Base-by-base conservation (phyloP, 441 rosid genomes). In the Euphorbia corollata region DNA sequence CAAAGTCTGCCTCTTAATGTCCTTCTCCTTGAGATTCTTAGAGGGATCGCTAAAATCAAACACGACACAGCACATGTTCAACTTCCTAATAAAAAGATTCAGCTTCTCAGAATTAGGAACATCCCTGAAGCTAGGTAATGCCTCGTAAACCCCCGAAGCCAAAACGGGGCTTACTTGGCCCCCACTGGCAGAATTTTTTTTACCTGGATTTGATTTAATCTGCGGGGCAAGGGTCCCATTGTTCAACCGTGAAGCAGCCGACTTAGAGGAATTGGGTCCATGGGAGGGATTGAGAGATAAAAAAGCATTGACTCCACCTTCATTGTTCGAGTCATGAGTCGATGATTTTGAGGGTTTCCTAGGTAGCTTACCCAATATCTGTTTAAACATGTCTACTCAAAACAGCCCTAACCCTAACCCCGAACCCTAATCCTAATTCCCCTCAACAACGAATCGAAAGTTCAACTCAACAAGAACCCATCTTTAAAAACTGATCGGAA, bases 341-440 rank as follows among this genome's bases (percentile, higher is more conserved):
- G 91, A 88, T 2, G 97, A 81, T 80, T 87, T 91, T 43, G 96
- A 89, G 48, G 90, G 86, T 53, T 91, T 91, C 62, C 85, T 79
- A 72, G 96, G 96, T 24, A 89, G 68, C 82, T 86, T 87, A 36
- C 97, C 92, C 65, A 89, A 78, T 75, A 91, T 87, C 77, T 88
- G 93, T 74, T 84, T 91, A 75, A 91, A 87, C 97, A 91, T 91
- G 80, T 79, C 79, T 84, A 75, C 83, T 23, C n/a, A 8, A 4
- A 71, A 71, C 72, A 78, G 48, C 72, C 75, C 55, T 24, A 66
- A 48, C 61, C 74, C 71, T 61, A 71, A 73, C 53, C 68, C 68
- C 68, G 32, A 68, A 50, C 68, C 15, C 66, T 56, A 53, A 76
- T 59, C 64, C 71, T 56, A 67, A 67, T 50, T 55, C 47, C 24